Conservation (phyloP, 768 basidiomycete species). For the Paxillus involutus region DNA sequence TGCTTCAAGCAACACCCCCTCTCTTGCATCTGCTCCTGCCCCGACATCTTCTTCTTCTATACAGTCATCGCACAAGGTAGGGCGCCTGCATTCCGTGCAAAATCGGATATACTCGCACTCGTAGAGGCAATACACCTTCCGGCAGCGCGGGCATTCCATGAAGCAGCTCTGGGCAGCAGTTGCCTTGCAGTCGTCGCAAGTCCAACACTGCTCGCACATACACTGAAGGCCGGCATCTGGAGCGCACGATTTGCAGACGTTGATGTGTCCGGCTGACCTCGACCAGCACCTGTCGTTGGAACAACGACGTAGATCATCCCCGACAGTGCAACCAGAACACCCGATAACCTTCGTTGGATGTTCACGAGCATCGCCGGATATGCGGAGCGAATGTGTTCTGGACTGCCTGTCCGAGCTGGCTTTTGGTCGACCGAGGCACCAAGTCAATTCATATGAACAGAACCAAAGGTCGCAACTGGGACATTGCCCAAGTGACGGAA, state of each 20-base stretch:
- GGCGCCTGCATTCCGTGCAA: conserved; percentile 19
- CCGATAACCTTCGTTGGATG: conserved; percentile 16
- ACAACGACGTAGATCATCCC: conserved; percentile 9
- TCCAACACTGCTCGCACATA: conserved; percentile 18
- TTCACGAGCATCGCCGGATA: conserved; percentile 4
- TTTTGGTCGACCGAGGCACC: conserved; percentile 24
- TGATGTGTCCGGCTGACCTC: conserved; percentile 1
- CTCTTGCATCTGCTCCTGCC: background rate
- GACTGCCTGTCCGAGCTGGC: background rate
- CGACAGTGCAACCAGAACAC: conserved; percentile 6
- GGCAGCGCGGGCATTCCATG: conserved; percentile 19
- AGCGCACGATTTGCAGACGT: conserved; percentile 18
- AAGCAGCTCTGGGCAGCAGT: conserved; percentile 5
- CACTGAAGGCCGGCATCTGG: conserved; percentile 21
- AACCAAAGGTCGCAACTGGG: conserved; percentile 22
- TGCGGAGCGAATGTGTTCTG: background rate
- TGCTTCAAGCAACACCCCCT: conserved; percentile 9
- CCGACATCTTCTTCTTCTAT: conserved; percentile 19
- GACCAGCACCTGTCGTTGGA: conserved; percentile 21
- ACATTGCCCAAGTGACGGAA: conserved; percentile 16
- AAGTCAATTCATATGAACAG: conserved; percentile 18
- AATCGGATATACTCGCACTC: conserved; percentile 23
- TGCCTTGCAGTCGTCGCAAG: conserved; percentile 23
- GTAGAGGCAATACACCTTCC: conserved; percentile 12
- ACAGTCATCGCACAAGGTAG: conserved; percentile 26